Conservation (phyloP, 1,139 yeast species). For the Waltiozyma sp. region DNA sequence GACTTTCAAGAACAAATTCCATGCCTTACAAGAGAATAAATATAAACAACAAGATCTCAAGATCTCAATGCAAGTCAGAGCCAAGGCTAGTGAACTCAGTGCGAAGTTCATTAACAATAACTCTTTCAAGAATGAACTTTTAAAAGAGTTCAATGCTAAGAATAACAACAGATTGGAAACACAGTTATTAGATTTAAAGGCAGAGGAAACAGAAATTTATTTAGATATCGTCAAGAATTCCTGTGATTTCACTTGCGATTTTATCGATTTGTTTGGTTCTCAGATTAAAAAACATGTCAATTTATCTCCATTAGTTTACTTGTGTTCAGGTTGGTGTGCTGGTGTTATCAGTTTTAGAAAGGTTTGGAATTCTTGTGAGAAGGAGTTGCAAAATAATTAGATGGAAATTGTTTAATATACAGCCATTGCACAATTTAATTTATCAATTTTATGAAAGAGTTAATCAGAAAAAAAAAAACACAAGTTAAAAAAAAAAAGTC, state of each 20-base stretch:
- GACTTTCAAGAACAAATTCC: conserved; percentile 38
- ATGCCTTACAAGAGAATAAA: conserved; percentile 27
- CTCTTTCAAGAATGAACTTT: conserved; percentile 20
- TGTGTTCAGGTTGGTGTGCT: conserved; percentile 24
- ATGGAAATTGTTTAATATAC: no score
- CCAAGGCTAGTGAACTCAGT: conserved; percentile 21
- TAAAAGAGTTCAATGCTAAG: conserved; percentile 20
- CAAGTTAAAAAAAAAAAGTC: no score
- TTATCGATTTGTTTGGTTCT: conserved; percentile 29
- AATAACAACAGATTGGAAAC: conserved; percentile 10
- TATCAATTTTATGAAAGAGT: no score
- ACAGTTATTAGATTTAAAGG: conserved; percentile 22
- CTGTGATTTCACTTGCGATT: conserved; percentile 33
- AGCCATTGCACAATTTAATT: no score
- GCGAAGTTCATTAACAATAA: conserved; percentile 14
- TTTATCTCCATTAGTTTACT: conserved; percentile 21
- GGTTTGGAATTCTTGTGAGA: conserved; percentile 25
- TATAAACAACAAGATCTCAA: conserved; percentile 31
- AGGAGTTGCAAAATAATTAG: conserved; percentile 11
- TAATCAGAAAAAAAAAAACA: no score
- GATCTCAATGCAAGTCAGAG: conserved; percentile 24
- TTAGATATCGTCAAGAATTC: conserved; percentile 27
- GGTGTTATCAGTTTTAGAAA: conserved; percentile 30
- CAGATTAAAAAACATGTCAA: conserved; percentile 11
- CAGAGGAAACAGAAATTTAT: conserved; percentile 23